phyloP scores from a whole-genome alignment of 768 basidiomycete species.

The Leccinum ochraceum region DNA sequence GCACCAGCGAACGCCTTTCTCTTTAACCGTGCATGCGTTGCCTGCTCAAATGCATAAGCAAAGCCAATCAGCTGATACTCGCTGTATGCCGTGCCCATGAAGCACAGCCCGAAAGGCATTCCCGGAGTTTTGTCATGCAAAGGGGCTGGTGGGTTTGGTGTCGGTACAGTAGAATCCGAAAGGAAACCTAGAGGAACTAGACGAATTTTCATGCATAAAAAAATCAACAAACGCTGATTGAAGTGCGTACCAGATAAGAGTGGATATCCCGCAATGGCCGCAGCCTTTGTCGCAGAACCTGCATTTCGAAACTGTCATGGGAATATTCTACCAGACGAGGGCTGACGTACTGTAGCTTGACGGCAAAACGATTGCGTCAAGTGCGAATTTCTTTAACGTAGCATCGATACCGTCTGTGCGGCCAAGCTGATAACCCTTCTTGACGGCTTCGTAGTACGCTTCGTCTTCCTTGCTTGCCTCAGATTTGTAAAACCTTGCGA shows the following conservation, averaged over 20 bases:
- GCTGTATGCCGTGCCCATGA: constrained; percentile 47
- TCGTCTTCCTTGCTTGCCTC: constrained; percentile 29
- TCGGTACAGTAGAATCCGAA: constrained; percentile 31
- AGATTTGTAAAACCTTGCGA: constrained; percentile 23
- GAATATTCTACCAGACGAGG: not conserved
- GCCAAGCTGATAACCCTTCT: constrained; percentile 47
- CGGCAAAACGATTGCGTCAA: constrained; percentile 56
- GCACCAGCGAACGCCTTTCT: constrained; percentile 51
- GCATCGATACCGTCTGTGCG: constrained; percentile 56
- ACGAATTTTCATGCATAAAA: constrained; percentile 34
- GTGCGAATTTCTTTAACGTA: constrained; percentile 42
- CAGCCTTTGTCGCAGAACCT: constrained; percentile 30
- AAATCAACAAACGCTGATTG: not conserved
- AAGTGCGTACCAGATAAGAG: constrained; percentile 32
- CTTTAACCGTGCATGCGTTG: constrained; percentile 50
- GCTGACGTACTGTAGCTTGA: constrained; percentile 17
- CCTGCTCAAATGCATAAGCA: constrained; percentile 55
- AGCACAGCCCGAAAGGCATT: constrained; percentile 44
- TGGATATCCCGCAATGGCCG: constrained; percentile 41
- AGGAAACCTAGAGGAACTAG: constrained; percentile 43
- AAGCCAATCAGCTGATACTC: constrained; percentile 43
- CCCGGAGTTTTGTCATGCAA: constrained; percentile 35
- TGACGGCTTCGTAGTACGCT: constrained; percentile 45
- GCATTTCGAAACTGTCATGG: not conserved
- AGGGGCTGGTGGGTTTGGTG: constrained; percentile 38